Base-by-base conservation (phyloP, 768 basidiomycete species). In the Lentinula edodes region DNA sequence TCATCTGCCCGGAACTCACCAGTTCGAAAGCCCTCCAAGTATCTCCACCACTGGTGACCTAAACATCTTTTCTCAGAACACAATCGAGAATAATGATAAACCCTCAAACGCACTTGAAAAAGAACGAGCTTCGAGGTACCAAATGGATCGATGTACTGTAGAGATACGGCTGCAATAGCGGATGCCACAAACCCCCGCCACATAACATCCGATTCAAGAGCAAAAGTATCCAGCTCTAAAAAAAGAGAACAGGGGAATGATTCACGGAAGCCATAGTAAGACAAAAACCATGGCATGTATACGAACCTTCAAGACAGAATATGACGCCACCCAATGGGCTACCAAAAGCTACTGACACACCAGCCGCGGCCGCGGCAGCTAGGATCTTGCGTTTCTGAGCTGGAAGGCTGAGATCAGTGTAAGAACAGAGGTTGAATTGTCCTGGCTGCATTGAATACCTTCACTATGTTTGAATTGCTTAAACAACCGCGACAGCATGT, bases 141-240 rank as follows among this genome's bases (percentile, higher is more conserved):
- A 70, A 94, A 95, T 0, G 93, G 93, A 67, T 95, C 88, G 52
- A 94, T 80, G 71, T 88, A 86, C 70, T 93, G 90, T 57, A 96
- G 73, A 0, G 89, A 81, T n/a, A 92, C 85, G 1, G 92, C 91
- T 0, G 93, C 93, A 56, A 94, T 83, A 54, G 88, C 90, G 6
- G 91, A 93, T 15, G 91, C 92, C 59, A 92, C 92, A 69, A 96
- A 96, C n/a, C 88, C 91, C 60, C 85, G 80, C 89, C 88, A 90
- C 80, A 90, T 85, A 34, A 90, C 88, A 65, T 92, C 90, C 2
- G 86, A 85, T 62, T 88, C 87, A 65, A 82, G 85, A 16, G 85
- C 81, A 67, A 88, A 87, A 1, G 84, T 82, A 65, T 88, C 87
- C 16, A 89, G 73, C 68, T 89, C 87, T 84, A 61, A n/a, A 51